Evolutionary conservation across 2,329 filamentous ascomycete genomes (phyloP), one percentile per base, ranked within the genome.

Genomic region (Beauveria varroae): DNA sequence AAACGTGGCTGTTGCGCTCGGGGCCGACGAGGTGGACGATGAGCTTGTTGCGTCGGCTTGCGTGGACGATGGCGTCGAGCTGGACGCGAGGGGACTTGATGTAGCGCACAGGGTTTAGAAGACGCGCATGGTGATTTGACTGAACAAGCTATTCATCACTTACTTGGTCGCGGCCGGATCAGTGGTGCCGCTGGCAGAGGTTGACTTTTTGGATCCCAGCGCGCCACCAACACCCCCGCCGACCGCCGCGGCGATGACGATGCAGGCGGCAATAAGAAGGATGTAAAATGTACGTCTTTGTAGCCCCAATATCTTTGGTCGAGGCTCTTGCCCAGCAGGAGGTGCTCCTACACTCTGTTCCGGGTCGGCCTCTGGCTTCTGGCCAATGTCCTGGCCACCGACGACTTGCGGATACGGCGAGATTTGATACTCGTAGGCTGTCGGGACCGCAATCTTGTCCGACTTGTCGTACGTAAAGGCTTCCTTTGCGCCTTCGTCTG

Each of bases 211-310:
- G 16, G 50, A 46, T 20, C 16, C 34, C 12, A 51, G 20, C 1
- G 62, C 46, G 7, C 60, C 62, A 16, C 60, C 62, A 24, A 62
- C 55, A 28, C 50, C 62, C 4, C 59, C 60, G 4, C 59, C 62
- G 50, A 63, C 50, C 6, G 59, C 62, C 28, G 44, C 60, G 3
- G 62, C 62, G 53, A 63, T 28, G 3, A 63, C 20, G 26, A 63
- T 30, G 30, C 40, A 43, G 1, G 54, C 24, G 37, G 56, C 20
- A 4, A 46, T 51, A 4, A 63, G 55, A 6, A 60, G 5, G 20
- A 62, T 52, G 18, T 52, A 59, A 52, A 63, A 63, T 1, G 34
- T 50, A 1, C 26, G 49, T n/a, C 46, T 26, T 30, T 41, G 43
- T 8, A 63, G 24, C 20, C 62, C 62, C 26, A 54, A 28, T 4